Percentiles rank a stretch among this genome's conserved stretches.
phyloP scores from a whole-genome alignment of 2,329 filamentous ascomycete genomes.

The Venturia nashicola region DNA sequence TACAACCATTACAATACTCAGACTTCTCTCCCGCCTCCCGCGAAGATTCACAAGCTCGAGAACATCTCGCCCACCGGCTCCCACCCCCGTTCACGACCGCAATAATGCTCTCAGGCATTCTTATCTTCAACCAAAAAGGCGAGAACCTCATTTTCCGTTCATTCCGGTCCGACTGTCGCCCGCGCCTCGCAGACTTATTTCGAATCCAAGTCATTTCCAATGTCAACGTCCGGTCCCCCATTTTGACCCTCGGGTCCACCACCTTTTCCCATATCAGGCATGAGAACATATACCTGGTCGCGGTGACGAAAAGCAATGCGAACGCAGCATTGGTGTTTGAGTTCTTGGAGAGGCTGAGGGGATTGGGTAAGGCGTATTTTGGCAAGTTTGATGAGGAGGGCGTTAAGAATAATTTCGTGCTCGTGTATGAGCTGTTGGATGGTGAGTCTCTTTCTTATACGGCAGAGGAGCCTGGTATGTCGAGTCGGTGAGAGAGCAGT shows the following conservation, averaged over 20 bases:
- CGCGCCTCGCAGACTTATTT: slow-evolving; percentile 95
- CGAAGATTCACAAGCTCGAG: not conserved
- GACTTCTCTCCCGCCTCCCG: not conserved
- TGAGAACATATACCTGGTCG: slow-evolving; percentile 97
- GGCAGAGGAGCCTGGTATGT: not conserved
- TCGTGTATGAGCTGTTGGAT: slow-evolving; percentile 94
- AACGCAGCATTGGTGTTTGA: slow-evolving; percentile 97
- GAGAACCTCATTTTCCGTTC: slow-evolving; percentile 99
- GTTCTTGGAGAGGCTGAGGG: slow-evolving; percentile 86
- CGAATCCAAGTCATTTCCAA: slow-evolving; percentile 99
- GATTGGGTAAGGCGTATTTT: slow-evolving; percentile 90
- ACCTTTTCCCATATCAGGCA: slow-evolving; percentile 99
- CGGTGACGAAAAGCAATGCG: slow-evolving; percentile 96
- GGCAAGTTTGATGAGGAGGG: slow-evolving; percentile 98
- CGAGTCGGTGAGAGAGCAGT: not conserved
- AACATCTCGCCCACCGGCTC: not conserved
- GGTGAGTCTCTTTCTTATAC: slow-evolving; percentile 37
- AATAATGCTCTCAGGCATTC: slow-evolving; percentile 88
- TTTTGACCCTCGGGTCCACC: slow-evolving; percentile 90
- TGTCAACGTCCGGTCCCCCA: slow-evolving; percentile 90
- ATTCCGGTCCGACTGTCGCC: slow-evolving; percentile 96
- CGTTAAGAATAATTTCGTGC: slow-evolving; percentile 99
- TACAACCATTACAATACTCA: not conserved
- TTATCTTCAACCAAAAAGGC: slow-evolving; percentile 98
- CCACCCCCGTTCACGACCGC: not conserved